A percentile compares a stretch with the other conserved stretches of the same genome.
Evolutionary conservation across 2,329 filamentous ascomycete species (phyloP).

Genomic region (Epichloe brachyelytri): DNA sequence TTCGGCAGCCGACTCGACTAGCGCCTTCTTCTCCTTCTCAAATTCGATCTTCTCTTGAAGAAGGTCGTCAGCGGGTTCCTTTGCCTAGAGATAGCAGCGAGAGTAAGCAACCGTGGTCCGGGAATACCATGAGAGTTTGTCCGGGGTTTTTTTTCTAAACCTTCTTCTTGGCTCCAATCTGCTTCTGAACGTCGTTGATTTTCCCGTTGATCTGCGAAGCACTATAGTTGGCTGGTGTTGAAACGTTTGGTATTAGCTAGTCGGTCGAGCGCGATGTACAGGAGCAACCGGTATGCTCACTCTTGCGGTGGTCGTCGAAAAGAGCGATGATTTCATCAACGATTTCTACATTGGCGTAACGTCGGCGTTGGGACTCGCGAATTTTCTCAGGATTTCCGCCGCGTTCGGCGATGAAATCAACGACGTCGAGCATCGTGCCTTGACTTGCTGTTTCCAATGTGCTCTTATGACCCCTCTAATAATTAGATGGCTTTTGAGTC

Average conservation of each 20-base stretch:
- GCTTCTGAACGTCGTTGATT: conserved; percentile 82
- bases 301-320: conserved; percentile 74
- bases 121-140: neutral
- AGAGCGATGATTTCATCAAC: conserved; percentile 85
- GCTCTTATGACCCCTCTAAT: neutral
- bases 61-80: conserved; percentile 75
- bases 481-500: neutral
- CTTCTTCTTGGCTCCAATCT: conserved; percentile 88
- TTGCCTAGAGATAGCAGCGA: conserved; percentile 39
- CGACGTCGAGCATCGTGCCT: conserved; percentile 55
- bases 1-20: conserved; percentile 59
- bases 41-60: conserved; percentile 65
- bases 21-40: conserved; percentile 69
- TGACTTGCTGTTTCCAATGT: neutral
- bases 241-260: neutral
- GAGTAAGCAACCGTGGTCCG: neutral
- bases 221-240: conserved; percentile 47
- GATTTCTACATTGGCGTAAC: conserved; percentile 65
- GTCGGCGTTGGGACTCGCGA: conserved; percentile 76
- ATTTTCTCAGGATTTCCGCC: conserved; percentile 88
- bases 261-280: neutral
- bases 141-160: conserved; percentile 21
- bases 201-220: conserved; percentile 69
- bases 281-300: conserved; percentile 25
- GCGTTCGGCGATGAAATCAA: conserved; percentile 71